Evolutionary conservation across 1,284 basidiomycete species (phyloP).

Genomic region (Trichosporon sp.): DNA sequence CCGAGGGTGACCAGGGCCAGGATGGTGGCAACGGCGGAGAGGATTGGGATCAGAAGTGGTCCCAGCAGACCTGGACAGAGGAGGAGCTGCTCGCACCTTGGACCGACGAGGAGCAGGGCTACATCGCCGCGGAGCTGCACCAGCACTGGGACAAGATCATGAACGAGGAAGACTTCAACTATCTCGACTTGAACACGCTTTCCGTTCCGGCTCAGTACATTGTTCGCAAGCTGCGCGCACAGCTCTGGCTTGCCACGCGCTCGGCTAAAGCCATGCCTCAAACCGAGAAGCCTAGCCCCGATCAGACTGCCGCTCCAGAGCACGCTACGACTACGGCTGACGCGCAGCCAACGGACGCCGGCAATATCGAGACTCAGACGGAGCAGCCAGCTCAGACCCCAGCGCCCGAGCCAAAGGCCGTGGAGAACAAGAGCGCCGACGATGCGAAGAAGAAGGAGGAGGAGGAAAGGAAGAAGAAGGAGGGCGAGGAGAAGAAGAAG

Average conservation of each 20-base stretch:
- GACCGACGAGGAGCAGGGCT: slow-evolving; percentile 43
- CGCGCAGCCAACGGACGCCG: background rate
- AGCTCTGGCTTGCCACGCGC: background rate
- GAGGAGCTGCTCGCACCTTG: background rate
- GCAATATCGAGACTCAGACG: background rate
- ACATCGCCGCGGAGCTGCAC: slow-evolving; percentile 50
- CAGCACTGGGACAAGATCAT: slow-evolving; percentile 36
- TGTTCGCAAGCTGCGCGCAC: background rate
- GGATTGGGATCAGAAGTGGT: background rate
- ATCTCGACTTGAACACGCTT: background rate
- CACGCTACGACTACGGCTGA: background rate
- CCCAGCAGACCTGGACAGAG: background rate
- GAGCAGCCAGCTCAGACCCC: background rate
- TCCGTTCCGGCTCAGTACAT: background rate
- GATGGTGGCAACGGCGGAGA: no score
- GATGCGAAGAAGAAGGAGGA: background rate
- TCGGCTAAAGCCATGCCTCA: background rate
- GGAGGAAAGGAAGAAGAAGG: background rate
- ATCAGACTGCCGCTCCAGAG: background rate
- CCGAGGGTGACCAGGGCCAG: no score
- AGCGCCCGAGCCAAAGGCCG: background rate
- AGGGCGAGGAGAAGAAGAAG: background rate
- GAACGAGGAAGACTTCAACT: background rate
- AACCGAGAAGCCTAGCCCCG: background rate
- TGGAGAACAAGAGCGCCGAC: no score